Base-by-base conservation (phyloP, 176 grass and related monocot genomes). In the Rhynchospora tenuis region DNA sequence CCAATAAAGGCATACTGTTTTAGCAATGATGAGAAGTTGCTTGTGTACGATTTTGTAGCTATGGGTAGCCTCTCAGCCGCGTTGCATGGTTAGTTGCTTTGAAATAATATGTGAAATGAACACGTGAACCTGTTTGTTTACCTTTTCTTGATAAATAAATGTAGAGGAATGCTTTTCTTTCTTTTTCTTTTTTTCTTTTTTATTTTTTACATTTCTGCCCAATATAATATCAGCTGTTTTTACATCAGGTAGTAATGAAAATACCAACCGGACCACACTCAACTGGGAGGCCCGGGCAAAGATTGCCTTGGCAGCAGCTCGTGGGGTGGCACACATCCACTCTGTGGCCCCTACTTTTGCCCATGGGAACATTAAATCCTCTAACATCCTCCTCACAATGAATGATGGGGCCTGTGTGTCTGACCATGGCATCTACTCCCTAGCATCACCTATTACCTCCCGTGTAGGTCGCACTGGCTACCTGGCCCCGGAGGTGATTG, bases 281-380 rank as follows among this genome's bases (percentile, higher is more conserved):
- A 56, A 92, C 81, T 94, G 86, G 91, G 79, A 87, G 52, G 54
- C 83, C 42, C 88, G 91, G 73, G 82, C 81, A 78, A 87, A 71
- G 75, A 89, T 97, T 59, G 88, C 91, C 11, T 84, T 97, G 28
- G 91, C 91, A 42, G 78, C 88, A 31, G 91, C 94, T 46, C 74
- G 63, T 31, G 91, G 89, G 12, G 8, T 97, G 1, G 91, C 87
- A 59, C 91, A 94, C 90, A 90, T 97, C 62, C 94, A 97, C 88
- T 97, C 91, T 1, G 85, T 59, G 0, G 86, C 84, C 22, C 93
- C 94, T 15, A 78, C 12, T 9, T 77, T 88, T 51, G 80, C 88
- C 50, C 94, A 97, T 2, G 94, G 94, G 61, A 97, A 92, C 69
- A 94, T 97, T 74, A 97, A 91, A 87, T 97, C 91, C 48, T 97